Evolutionary conservation across 495 filamentous ascomycete species (phyloP), one percentile per base, ranked within the genome.

Genomic region (Saxophila tyrrhenica): DNA sequence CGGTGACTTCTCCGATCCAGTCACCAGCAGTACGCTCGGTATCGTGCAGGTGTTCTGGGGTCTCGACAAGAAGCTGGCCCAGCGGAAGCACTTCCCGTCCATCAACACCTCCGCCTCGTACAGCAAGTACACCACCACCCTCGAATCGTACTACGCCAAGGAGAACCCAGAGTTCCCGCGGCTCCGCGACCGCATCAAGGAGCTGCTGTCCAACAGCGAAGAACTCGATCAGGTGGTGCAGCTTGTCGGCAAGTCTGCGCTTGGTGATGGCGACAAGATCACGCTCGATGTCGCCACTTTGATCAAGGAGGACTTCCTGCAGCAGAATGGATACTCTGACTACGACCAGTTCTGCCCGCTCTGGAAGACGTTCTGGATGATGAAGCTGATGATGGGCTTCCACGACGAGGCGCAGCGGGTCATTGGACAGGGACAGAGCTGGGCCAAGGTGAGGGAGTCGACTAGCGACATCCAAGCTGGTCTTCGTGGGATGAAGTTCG

Each of bases 1-100:
- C 72, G 92, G 94, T 78, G 92, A 99, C 76, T 99, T 96, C 80
- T 95, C 92, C 44, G 92, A 99, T 72, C 92, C 92, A 20, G 94
- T 99, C 67, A 99, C 94, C 15, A 87, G 78, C 60, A 83, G 84
- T 66, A 99, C 94, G 7, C 81, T 99, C 20, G 81, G 87, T 81
- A 99, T 99, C 67, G 94, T 97, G 63, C 92, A 99, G 64, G 92
- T 99, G 55, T 97, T 99, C 76, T 99, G 92, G 92, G 94, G 92
- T 76, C 77, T 98, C 29, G 92, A 99, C 74, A 97, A 99, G 82
- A 96, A 96, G 73, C 81, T 99, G 50, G 92, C 92, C 20, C 92
- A 99, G 69, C 84, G 92, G 55, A 99, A 99, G 73, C 92, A 99
- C 73, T 99, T 99, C 78, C 92, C 92, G 1, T 95, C 90, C 39